phyloP scores from a whole-genome alignment of 352 stramenopile genomes.

The Phytophthora ohioensis region DNA sequence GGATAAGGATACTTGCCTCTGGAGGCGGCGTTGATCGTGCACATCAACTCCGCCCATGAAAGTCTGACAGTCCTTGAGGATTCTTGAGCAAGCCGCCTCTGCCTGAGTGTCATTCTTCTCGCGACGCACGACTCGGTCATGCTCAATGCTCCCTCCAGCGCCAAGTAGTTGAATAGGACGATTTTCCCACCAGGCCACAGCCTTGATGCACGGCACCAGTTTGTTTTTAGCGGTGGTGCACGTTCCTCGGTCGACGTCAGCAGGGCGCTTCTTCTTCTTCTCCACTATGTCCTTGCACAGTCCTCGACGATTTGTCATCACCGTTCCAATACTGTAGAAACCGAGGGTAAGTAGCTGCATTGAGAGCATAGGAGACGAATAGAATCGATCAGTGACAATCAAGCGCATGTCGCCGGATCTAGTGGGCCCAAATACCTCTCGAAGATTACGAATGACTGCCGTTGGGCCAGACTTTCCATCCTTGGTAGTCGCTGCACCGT shows the following conservation, averaged over 20 bases:
- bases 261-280: neutral
- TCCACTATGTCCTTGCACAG: neutral
- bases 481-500: neutral
- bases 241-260: neutral
- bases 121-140: too few species aligned
- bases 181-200: slow-evolving; percentile 1
- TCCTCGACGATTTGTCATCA: slow-evolving; percentile 1
- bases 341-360: neutral
- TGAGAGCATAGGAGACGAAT: neutral
- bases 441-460: slow-evolving; percentile 2
- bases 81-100: too few species aligned
- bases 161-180: neutral
- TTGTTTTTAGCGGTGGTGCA: neutral
- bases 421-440: neutral
- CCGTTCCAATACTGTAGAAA: neutral
- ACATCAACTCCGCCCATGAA: too few species aligned
- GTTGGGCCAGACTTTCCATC: neutral
- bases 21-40: too few species aligned
- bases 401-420: neutral
- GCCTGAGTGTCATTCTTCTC: too few species aligned
- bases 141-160: neutral
- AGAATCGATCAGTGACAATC: slow-evolving; percentile 1
- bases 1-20: too few species aligned
- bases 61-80: too few species aligned
- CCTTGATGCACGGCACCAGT: neutral